Evolutionary conservation across 2,329 filamentous ascomycete species (phyloP), one percentile per base, ranked within the genome.

Genomic region (Apiospora phragmitis): DNA sequence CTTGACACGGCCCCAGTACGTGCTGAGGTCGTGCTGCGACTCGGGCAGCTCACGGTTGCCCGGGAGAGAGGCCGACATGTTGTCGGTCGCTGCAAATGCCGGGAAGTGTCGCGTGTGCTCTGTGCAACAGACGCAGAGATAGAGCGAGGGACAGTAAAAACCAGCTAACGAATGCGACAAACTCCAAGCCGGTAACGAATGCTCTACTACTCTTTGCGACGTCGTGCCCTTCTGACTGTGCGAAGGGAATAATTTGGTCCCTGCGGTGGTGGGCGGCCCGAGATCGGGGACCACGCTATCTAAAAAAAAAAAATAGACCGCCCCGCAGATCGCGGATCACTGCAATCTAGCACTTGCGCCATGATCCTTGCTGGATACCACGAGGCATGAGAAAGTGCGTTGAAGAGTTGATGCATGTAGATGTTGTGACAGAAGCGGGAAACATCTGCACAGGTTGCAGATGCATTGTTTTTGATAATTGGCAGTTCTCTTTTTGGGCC

Each of bases 1-100:
- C 83, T 89, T 90, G 79, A 98, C 96, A 71, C 96, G 91, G 74
- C 96, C 96, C 93, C 93, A 96, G 85, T 99, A 99, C 65, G 95
- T 98, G 80, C 83, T 90, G 78, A 99, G 87, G 80, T 99, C 94
- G 88, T 97, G 95, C 82, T 94, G 94, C 69, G 96, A 99, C 70
- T 91, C 90, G 72, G 96, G 96, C 74, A 98, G 88, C 82, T 97
- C 94, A 81, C 95, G 92, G 77, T 83, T 83, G 71, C 90, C 90
- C 67, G 90, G 89, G 42, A 92, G 81, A 32, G 90, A 91, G 71
- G 90, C 85, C 70, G 90, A 92, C 90, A 92, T 92, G 69, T 71
- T 79, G 68, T 7, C n/a, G 29, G 29, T 29, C 26, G 45, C 7
- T 49, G 32, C 14, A 29, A 26, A 26, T n/a, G n/a, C 55, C 32